A percentile compares a stretch with the other conserved stretches of the same genome.
These are phyloP conservation scores for Clitocybe nebularis DNA, from an alignment of 1,284 basidiomycete genomes.

Conservation along the genomic window DNA sequence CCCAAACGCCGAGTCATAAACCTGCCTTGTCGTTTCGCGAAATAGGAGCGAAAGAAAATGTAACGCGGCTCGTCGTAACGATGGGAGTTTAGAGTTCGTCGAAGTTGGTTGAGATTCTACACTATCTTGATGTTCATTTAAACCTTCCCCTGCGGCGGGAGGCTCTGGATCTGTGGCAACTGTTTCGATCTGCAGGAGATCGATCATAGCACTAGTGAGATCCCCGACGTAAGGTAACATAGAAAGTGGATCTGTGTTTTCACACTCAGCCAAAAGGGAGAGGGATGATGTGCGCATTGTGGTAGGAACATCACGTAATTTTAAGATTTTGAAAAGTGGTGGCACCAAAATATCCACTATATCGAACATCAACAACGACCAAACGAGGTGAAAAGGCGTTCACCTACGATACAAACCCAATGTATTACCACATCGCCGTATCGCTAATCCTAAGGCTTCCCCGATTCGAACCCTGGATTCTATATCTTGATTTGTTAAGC, in stretches of 20 bases:
- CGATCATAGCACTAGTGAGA: conserved; percentile 64
- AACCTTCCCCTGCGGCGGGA: conserved; percentile 18
- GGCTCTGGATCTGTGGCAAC: conserved; percentile 28
- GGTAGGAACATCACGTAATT: conserved; percentile 59
- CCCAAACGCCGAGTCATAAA: conserved; percentile 37
- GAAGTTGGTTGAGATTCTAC: conserved; percentile 56
- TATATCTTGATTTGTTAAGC: conserved; percentile 62
- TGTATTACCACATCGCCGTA: conserved; percentile 70
- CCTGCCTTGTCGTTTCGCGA: conserved; percentile 43
- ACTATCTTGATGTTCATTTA: conserved; percentile 19
- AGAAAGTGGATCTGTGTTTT: conserved; percentile 59
- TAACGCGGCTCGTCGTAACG: conserved; percentile 77
- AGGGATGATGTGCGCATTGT: conserved; percentile 77
- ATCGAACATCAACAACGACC: conserved; percentile 4
- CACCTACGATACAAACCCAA: conserved; percentile 67
- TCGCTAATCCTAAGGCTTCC: conserved; percentile 81
- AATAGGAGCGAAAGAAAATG: conserved; percentile 73
- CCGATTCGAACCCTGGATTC: conserved; percentile 82
- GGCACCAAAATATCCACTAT: conserved; percentile 73
- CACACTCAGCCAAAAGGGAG: conserved; percentile 76
- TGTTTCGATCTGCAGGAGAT: conserved; percentile 76
- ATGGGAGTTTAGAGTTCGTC: conserved; percentile 65
- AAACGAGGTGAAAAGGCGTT: conserved; percentile 2
- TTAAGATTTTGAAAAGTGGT: conserved; percentile 57
- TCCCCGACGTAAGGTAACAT: conserved; percentile 62